Base-by-base conservation (phyloP, 768 basidiomycete genomes). In the Leccinum boreale region DNA sequence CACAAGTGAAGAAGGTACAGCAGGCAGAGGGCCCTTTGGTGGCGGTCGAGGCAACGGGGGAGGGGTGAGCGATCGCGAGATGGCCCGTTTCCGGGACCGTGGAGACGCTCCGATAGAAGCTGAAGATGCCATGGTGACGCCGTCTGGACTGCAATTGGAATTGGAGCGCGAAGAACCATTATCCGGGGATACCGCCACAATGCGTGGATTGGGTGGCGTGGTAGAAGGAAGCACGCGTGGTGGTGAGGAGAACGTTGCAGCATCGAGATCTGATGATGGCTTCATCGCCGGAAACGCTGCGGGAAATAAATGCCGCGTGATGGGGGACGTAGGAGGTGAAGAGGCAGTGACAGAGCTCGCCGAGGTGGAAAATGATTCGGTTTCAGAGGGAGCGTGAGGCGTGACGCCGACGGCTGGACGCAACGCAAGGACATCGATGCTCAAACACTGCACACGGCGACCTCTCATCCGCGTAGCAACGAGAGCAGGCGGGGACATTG, bases 11-110 rank as follows among this genome's bases (percentile, higher is more conserved):
- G 59, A 58, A 36, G 70, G 70, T 23, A 71, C 53, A 6, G 72
- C 64, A 59, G 72, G 70, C 15, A 72, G 50, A 36, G 72, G 70
- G 1, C 70, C 65, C 3, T 58, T 66, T 10, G 70, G 70, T 4
- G 70, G 72, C 39, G 70, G 70, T 19, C 59, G 62, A 48, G 63
- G 64, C 1, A 63, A 51, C 26, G 70, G 66, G 9, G 70, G 70
- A 1, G 70, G 63, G 4, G 64, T 69, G 42, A 60, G 35, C 9
- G 67, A 62, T 26, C 70, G 70, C 23, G 70, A 70, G 11, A 66
- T 49, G 5, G 62, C 59, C 51, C 67, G 62, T 39, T 62, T 62
- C n/a, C 62, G 65, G 24, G 55, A 58, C 48, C 58, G 64, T 10
- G 66, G 68, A 4, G 65, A 68, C 26, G 36, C 5, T 8, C 46